A percentile compares a stretch with the other conserved stretches of the same genome.
phyloP scores from a whole-genome alignment of 2,329 filamentous ascomycete species.

The Cryoendolithus antarcticus region DNA sequence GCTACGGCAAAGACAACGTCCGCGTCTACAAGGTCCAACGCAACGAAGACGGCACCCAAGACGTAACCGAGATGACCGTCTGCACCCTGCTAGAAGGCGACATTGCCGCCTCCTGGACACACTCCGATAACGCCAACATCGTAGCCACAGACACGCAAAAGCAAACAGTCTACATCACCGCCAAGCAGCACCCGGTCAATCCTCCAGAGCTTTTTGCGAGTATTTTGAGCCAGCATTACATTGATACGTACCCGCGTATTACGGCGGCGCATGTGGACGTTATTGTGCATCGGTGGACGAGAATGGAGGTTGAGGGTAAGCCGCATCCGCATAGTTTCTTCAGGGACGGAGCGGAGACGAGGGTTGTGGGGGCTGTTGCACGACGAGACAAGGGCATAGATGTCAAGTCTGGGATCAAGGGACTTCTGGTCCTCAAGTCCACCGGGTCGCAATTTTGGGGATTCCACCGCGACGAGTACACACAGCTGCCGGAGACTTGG shows the following conservation, averaged over 20 bases:
- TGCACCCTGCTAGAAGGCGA: slow-evolving; percentile 85
- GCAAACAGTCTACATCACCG: slow-evolving; percentile 80
- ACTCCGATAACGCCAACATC: slow-evolving; percentile 86
- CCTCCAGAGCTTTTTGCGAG: slow-evolving; percentile 87
- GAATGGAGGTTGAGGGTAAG: slow-evolving; percentile 75
- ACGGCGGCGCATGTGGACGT: slow-evolving; percentile 70
- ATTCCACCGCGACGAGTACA: slow-evolving; percentile 88
- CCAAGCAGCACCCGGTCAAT: slow-evolving; percentile 83
- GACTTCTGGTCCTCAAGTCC: slow-evolving; percentile 84
- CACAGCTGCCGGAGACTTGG: slow-evolving; percentile 78
- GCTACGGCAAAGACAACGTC: slow-evolving; percentile 95
- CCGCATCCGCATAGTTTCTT: slow-evolving; percentile 92
- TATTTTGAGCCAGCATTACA: slow-evolving; percentile 76
- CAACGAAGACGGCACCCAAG: slow-evolving; percentile 67
- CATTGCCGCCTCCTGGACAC: slow-evolving; percentile 80
- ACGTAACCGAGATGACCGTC: slow-evolving; percentile 89
- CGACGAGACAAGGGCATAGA: slow-evolving; percentile 56
- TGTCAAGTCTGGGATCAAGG: slow-evolving; percentile 65
- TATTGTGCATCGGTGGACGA: slow-evolving; percentile 79
- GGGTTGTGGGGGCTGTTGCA: slow-evolving; percentile 64
- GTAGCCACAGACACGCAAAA: slow-evolving; percentile 98
- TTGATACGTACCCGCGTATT: slow-evolving; percentile 81
- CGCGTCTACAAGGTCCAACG: slow-evolving; percentile 90
- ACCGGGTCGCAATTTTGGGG: slow-evolving; percentile 93
- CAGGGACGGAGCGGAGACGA: slow-evolving; percentile 78